These are phyloP conservation scores for Suhomyces vadensis DNA, from an alignment of 805 yeast species.

Conservation along the genomic window DNA sequence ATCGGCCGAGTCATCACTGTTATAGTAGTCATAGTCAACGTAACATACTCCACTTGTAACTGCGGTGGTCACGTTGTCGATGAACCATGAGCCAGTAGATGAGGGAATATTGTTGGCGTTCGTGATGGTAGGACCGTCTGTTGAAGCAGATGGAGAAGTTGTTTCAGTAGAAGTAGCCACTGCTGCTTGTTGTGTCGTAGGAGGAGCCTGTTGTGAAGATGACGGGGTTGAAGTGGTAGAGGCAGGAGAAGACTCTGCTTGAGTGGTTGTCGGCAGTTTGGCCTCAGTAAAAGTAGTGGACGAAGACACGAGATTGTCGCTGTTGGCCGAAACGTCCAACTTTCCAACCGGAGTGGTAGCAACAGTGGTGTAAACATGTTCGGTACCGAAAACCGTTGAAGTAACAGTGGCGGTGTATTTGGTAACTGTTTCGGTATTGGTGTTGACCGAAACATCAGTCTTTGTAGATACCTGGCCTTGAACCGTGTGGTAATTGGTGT, in stretches of 20 bases:
- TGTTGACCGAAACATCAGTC: conserved; percentile 29
- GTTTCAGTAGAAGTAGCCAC: conserved; percentile 13
- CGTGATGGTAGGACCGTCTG: conserved; percentile 30
- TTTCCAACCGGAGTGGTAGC: conserved; percentile 31
- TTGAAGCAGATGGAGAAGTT: conserved; percentile 16
- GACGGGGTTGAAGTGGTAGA: conserved; percentile 15
- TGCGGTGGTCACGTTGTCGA: conserved; percentile 34
- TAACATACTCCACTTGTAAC: conserved; percentile 32
- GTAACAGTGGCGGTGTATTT: conserved; percentile 46
- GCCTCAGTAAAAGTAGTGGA: conserved; percentile 7
- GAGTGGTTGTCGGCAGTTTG: conserved; percentile 1
- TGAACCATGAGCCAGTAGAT: conserved; percentile 32
- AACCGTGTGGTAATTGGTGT: conserved; percentile 36
- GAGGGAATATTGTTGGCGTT: conserved; percentile 21
- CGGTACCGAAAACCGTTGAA: conserved; percentile 41
- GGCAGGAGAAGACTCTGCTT: conserved; percentile 7
- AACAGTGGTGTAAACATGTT: conserved; percentile 37
- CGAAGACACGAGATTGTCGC: conserved; percentile 9
- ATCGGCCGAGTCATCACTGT: conserved; percentile 19
- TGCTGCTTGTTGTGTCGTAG: conserved; percentile 11
- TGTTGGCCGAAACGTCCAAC: conserved; percentile 12
- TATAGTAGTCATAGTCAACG: conserved; percentile 40
- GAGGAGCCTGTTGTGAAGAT: conserved; percentile 11
- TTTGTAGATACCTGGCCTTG: conserved; percentile 30
- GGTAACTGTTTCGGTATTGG: conserved; percentile 39